A percentile compares a stretch with the other conserved stretches of the same genome.
phyloP scores from a whole-genome alignment of 352 stramenopile species.

The Nothophytophthora sp. region DNA sequence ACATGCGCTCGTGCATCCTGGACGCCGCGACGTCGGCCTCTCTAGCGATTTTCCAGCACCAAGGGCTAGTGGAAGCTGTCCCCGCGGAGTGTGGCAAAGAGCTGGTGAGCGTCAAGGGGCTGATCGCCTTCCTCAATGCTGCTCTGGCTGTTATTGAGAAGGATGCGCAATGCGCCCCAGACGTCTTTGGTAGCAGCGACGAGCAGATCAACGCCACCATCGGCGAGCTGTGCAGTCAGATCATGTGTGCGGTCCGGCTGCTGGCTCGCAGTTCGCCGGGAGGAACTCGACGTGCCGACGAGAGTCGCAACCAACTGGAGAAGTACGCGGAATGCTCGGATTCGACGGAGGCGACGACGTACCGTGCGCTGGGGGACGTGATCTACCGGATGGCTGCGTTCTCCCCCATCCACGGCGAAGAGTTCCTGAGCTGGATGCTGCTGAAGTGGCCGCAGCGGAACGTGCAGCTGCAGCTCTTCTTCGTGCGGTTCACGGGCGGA shows the following conservation, averaged over 20 bases:
- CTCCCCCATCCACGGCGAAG: slow-evolving; percentile 61
- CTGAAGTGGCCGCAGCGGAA: slow-evolving; percentile 74
- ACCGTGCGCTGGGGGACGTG: slow-evolving; percentile 57
- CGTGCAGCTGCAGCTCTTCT: slow-evolving; percentile 78
- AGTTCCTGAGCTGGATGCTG: slow-evolving; percentile 69
- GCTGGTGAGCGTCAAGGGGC: slow-evolving; percentile 63
- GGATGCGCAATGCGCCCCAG: slow-evolving; percentile 34
- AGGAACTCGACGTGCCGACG: slow-evolving; percentile 31
- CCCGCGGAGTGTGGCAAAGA: slow-evolving; percentile 11
- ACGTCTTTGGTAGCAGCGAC: slow-evolving; percentile 38
- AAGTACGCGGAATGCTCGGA: slow-evolving; percentile 66
- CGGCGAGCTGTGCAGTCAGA: slow-evolving; percentile 36
- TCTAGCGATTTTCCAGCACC: slow-evolving; percentile 73
- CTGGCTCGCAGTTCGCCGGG: slow-evolving; percentile 60
- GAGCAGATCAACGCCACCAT: slow-evolving; percentile 40
- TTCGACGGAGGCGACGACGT: slow-evolving; percentile 66
- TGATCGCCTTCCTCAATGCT: slow-evolving; percentile 52
- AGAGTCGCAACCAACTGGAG: slow-evolving; percentile 63
- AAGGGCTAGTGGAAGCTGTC: slow-evolving; percentile 27
- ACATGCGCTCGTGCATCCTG: slow-evolving; percentile 36
- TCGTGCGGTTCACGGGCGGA: slow-evolving; percentile 60
- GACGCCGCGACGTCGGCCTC: slow-evolving; percentile 34
- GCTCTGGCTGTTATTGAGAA: slow-evolving; percentile 45
- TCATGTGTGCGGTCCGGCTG: slow-evolving; percentile 52
- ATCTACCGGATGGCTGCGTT: slow-evolving; percentile 58